Evolutionary conservation across 108 stramenopile genomes (phyloP), one percentile per base, ranked within the genome.

Genomic region (Seminavis robusta): DNA sequence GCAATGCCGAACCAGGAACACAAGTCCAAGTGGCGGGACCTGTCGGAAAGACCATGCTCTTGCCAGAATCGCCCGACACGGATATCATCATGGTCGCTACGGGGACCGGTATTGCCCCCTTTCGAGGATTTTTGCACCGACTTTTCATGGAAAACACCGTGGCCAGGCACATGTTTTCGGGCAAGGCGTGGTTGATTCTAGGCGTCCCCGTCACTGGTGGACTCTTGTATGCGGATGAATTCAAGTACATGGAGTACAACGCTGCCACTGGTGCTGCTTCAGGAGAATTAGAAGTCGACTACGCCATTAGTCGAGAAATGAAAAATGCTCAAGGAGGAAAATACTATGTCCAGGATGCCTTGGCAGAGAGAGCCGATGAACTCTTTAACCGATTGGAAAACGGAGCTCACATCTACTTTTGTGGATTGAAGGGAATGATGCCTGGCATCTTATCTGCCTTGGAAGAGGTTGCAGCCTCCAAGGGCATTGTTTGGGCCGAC

Each of bases 401-500:
- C 17, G 88, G 88, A 16, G 92, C 92, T 20, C 47, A 61, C 37
- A 74, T 88, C 43, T 94, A 90, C 71, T 90, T 94, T 63, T 94
- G 92, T 69, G 92, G 92, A 4, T 63, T 94, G 46, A 88, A 86
- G 76, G 92, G 92, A 4, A 94, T 94, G 92, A 94, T 94, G 92
- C 92, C 92, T 7, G 81, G 81, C 9, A 86, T 94, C 56, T 43
- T 88, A 23, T 80, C 79, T 8, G 78, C 86, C 5, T 63, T 90
- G 51, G 92, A 94, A 42, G 36, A 71, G 25, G 83, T 90, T 15
- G 81, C 78, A 28, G 66, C 42, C 7, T 33, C 56, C 37, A 36
- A 57, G 29, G 85, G 92, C 25, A 38, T 82, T 21, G 81, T 74
- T 48, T 94, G 80, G 79, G 52, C 62, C 26, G 46, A 38, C 0